Evolutionary conservation across 1,284 basidiomycete genomes (phyloP).

Genomic region (Flammula alnicola): DNA sequence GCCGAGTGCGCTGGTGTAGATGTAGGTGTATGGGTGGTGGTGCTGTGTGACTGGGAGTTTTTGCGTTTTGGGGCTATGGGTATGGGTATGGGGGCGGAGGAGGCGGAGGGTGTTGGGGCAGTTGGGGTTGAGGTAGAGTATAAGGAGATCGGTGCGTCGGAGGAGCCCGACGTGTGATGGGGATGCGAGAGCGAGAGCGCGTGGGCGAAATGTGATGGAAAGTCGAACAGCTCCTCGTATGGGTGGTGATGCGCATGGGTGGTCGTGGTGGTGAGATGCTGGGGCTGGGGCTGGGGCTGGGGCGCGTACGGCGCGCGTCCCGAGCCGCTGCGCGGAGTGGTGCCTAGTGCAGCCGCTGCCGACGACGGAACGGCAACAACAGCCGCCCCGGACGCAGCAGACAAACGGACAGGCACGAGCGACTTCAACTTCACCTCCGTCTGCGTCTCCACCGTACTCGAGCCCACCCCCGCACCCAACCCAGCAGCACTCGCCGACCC

Average conservation of each 20-base stretch:
- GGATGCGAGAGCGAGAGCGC: no score
- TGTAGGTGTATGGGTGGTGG: not conserved
- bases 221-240: no score
- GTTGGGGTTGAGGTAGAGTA: not conserved
- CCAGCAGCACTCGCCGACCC: no score
- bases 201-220: no score
- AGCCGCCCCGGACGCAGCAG: no score
- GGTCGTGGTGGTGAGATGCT: not conserved
- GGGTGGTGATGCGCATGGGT: no score
- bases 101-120: not conserved
- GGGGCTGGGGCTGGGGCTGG: not conserved
- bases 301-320: not conserved
- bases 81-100: not conserved
- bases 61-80: not conserved
- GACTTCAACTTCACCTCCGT: no score
- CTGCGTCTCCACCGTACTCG: no score
- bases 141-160: not conserved
- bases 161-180: no score
- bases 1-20: constrained; percentile 3
- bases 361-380: no score
- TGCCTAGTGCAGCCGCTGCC: not conserved
- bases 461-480: no score
- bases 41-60: not conserved
- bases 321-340: not conserved
- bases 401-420: no score